Base-by-base conservation (phyloP, 2,329 filamentous ascomycete genomes). In the Fusarium sambucinum region DNA sequence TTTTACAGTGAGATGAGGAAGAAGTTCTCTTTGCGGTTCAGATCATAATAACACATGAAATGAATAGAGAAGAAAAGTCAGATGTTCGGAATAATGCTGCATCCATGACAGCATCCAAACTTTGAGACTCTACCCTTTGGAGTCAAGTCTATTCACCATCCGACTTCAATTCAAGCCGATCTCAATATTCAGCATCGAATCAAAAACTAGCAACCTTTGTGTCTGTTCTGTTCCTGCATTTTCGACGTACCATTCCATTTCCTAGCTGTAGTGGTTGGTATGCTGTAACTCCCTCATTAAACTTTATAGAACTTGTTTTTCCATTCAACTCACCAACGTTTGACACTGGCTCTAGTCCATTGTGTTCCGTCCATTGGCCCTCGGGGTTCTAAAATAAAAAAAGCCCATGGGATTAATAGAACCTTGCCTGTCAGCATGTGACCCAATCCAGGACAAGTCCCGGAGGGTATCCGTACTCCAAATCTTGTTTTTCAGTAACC, bases 161-260 rank as follows among this genome's bases (percentile, higher is more conserved):
- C 30, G 11, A 12, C 29, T 29, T 42, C 35, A 35, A 41, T 11
- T 55, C 16, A 16, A 48, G 33, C 6, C 32, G 42, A 45, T 45
- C 35, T 32, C n/a, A 37, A 61, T 25, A 61, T 16, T 17, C 21
- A 17, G 40, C 44, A 33, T 59, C n/a, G 33, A 37, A 23, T 32
- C 16, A 33, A n/a, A 23, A 32, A 25, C 25, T 53, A 25, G 29
- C 50, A 53, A 7, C 23, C 12, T 37, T 35, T 37, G n/a, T 38
- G 17, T 7, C 17, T 41, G 35, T 59, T 25, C 21, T 33, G 65
- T 68, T 68, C 55, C 67, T 68, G 67, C 67, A 60, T 70, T 29
- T 25, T 38, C 68, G 55, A 52, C 55, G 38, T 52, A 52, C 60
- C 55, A 44, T 41, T 23, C 21, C 60, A 54, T 47, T n/a, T 21